These are phyloP conservation scores for Lodderomyces beijingensis DNA, from an alignment of 1,139 yeast species.

Conservation along the genomic window DNA sequence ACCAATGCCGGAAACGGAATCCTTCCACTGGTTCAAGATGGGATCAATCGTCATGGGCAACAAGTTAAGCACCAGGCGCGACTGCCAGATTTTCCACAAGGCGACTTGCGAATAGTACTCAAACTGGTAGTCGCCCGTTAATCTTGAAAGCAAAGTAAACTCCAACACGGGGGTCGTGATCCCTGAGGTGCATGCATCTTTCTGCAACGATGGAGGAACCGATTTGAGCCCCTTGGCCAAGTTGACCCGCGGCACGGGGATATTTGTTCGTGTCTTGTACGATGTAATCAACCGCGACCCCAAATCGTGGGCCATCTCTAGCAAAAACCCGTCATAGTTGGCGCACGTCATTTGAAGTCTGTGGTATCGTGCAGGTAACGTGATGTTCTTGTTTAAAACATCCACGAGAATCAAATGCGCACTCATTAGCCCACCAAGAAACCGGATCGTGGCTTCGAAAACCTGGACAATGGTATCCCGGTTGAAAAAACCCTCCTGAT, in stretches of 20 bases:
- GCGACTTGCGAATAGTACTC: slow-evolving; percentile 60
- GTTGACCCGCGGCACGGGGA: slow-evolving; percentile 75
- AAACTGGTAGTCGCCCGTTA: slow-evolving; percentile 72
- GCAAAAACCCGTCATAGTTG: slow-evolving; percentile 64
- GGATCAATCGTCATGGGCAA: slow-evolving; percentile 80
- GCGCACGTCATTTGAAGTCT: slow-evolving; percentile 18
- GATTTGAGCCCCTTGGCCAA: slow-evolving; percentile 47
- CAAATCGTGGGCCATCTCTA: slow-evolving; percentile 65
- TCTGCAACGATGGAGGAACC: slow-evolving; percentile 38
- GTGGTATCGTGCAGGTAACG: slow-evolving; percentile 10
- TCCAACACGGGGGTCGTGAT: slow-evolving; percentile 81
- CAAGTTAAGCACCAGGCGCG: slow-evolving; percentile 57
- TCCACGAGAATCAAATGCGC: slow-evolving; percentile 68
- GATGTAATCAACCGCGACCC: slow-evolving; percentile 68
- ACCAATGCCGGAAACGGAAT: slow-evolving; percentile 73
- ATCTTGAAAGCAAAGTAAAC: slow-evolving; percentile 64
- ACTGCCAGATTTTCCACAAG: slow-evolving; percentile 67
- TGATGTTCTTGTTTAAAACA: slow-evolving; percentile 27
- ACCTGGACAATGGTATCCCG: slow-evolving; percentile 75
- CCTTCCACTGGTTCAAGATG: slow-evolving; percentile 50
- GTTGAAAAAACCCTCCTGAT: slow-evolving; percentile 43
- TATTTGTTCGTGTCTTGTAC: slow-evolving; percentile 52
- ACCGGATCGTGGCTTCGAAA: slow-evolving; percentile 78
- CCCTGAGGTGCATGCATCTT: slow-evolving; percentile 83
- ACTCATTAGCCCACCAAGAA: slow-evolving; percentile 74